Base-by-base conservation (phyloP, 2,329 filamentous ascomycete species). In the Penicillium sp. region DNA sequence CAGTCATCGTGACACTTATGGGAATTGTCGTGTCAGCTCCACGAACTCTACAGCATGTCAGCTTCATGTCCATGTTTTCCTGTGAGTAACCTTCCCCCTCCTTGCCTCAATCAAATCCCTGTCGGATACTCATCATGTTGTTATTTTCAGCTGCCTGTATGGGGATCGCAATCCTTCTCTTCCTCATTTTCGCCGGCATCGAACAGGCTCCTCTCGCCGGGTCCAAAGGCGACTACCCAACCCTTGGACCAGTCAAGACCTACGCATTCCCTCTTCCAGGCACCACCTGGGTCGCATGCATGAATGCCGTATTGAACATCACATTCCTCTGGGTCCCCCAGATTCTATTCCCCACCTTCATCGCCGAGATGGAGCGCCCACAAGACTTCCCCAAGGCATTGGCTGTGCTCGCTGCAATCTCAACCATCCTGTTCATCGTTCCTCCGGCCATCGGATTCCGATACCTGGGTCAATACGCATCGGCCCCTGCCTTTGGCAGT, bases 271-370 rank as follows among this genome's bases (percentile, higher is more conserved):
- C 74, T 13, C 65, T 66, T 1, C 57, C 68, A 2, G 73, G 72
- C 10, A 76, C 73, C 1, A 74, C 67, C 2, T 77, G 55, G 67
- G 70, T 77, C 6, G 65, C 59, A 0, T 73, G 70, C 56, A 71
- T 76, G 69, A 77, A 77, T 43, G 74, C 74, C 11, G 73, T 76
- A 1, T 54, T 76, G n/a, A 76, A 74, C 52, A 73, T 74, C 50
- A 74, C 72, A 13, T 76, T 75, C 56, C 63, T 75, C 29, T 76
- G 73, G 73, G 72, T 76, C 1, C 73, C 74, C 1, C 74, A 77
- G 49, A 76, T 76, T 46, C 68, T 77, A 22, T 76, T 77, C 59
- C 74, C 74, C 1, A 73, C 71, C 11, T 77, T 77, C 60, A 76
- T 77, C 60, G 56, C 73, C 26, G 74, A 77, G 51, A 76, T 76